Evolutionary conservation across 805 yeast genomes (phyloP).

Genomic region (Ogataea degrootiae): DNA sequence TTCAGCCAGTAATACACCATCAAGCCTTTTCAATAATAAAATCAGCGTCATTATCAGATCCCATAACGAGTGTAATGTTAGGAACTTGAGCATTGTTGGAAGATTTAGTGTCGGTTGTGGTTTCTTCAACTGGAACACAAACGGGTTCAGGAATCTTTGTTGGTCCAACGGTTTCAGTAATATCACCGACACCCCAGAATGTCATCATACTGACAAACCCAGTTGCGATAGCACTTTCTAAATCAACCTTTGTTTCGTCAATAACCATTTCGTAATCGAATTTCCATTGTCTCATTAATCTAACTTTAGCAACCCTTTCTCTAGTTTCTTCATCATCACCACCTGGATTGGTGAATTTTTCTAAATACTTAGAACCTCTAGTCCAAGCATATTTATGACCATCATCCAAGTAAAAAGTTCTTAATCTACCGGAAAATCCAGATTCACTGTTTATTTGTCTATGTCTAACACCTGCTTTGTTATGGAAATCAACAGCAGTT

Average conservation of each 20-base stretch:
- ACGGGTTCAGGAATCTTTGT: constrained; percentile 25
- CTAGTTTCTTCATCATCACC: constrained; percentile 54
- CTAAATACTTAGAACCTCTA: constrained; percentile 46
- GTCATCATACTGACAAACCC: constrained; percentile 59
- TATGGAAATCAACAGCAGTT: constrained; percentile 46
- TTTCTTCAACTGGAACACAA: no score
- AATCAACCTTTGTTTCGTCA: constrained; percentile 43
- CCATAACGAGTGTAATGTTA: constrained; percentile 26
- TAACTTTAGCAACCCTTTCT: constrained; percentile 49
- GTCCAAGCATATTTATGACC: constrained; percentile 57
- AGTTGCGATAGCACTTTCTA: constrained; percentile 53
- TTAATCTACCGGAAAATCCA: constrained; percentile 35
- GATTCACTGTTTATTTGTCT: constrained; percentile 36
- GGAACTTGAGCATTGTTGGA: constrained; percentile 12
- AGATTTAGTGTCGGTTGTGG: background rate
- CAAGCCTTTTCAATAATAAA: constrained; percentile 27
- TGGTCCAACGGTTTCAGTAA: constrained; percentile 51
- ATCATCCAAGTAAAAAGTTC: constrained; percentile 46
- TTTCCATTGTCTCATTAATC: constrained; percentile 52
- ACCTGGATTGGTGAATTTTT: constrained; percentile 47
- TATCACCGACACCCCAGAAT: constrained; percentile 59
- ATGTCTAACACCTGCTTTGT: constrained; percentile 40
- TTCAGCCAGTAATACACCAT: background rate
- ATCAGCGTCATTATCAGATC: constrained; percentile 28
- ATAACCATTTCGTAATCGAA: constrained; percentile 55